Conservation (phyloP, 768 basidiomycete genomes). For the Jaapia argillacea region DNA sequence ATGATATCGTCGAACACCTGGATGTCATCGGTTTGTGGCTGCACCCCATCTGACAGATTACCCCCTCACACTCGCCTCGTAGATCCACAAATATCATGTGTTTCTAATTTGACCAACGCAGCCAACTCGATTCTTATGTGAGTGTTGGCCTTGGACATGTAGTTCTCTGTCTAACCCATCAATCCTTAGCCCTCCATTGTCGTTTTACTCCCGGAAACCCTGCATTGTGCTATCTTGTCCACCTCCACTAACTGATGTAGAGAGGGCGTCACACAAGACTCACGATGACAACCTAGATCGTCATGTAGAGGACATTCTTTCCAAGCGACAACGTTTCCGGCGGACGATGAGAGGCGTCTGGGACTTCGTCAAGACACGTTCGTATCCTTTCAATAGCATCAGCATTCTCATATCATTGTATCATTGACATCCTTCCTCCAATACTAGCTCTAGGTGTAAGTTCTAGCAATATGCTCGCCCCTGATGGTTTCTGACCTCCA, state of each 20-base stretch:
- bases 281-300: slow-evolving; percentile 48
- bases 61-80: slow-evolving; percentile 4
- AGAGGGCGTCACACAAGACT: slow-evolving; percentile 18
- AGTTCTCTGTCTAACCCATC: slow-evolving; percentile 2
- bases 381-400: slow-evolving; percentile 14
- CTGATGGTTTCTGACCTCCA: slow-evolving; percentile 1
- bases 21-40: slow-evolving; percentile 60
- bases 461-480: slow-evolving; percentile 10
- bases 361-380: slow-evolving; percentile 80
- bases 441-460: slow-evolving; percentile 55
- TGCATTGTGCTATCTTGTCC: slow-evolving; percentile 43
- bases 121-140: slow-evolving; percentile 73
- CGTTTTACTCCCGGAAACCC: slow-evolving; percentile 63
- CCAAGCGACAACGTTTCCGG: slow-evolving; percentile 45
- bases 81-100: slow-evolving; percentile 70
- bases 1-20: slow-evolving; percentile 76
- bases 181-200: slow-evolving; percentile 48
- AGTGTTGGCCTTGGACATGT: slow-evolving; percentile 5
- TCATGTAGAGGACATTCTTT: slow-evolving; percentile 71
- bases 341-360: slow-evolving; percentile 62
- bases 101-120: slow-evolving; percentile 68
- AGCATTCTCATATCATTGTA: no score
- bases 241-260: slow-evolving; percentile 12
- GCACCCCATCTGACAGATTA: slow-evolving; percentile 1
- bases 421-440: not conserved